Percentiles rank a stretch among this genome's conserved stretches.
phyloP scores from a whole-genome alignment of 164 flowering plant genomes.

The Paratinospora sagittata region DNA sequence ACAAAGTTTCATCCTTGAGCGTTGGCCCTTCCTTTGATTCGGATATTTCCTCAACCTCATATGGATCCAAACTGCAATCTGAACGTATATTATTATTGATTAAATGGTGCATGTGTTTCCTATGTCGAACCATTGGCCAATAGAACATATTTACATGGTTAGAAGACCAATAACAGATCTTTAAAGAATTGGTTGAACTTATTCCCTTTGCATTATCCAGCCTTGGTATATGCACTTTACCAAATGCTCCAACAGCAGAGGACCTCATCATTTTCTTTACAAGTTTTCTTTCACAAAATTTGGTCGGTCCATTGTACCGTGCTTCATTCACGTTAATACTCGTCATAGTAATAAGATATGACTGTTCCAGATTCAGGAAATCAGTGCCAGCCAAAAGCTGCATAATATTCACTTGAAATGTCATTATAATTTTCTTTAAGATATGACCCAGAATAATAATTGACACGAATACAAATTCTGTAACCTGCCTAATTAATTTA shows the following conservation, averaged over 20 bases:
- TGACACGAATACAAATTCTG: no score
- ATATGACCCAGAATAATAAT: background rate
- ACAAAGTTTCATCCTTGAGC: slow-evolving; percentile 19
- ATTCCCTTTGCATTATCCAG: slow-evolving; percentile 13
- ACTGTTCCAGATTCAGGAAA: background rate
- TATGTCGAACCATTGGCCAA: slow-evolving; percentile 14
- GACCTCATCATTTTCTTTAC: slow-evolving; percentile 6
- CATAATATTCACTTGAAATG: no score
- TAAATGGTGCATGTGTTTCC: slow-evolving; percentile 12
- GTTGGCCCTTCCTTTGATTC: slow-evolving; percentile 13
- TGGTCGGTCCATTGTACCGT: slow-evolving; percentile 1
- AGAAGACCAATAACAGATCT: slow-evolving; percentile 5
- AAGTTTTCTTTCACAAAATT: slow-evolving; percentile 1
- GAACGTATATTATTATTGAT: slow-evolving; percentile 22
- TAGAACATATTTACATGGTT: slow-evolving; percentile 6
- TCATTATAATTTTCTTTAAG: background rate
- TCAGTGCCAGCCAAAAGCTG: background rate
- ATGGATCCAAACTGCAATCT: slow-evolving; percentile 25
- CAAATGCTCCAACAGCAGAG: background rate
- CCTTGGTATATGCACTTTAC: background rate
- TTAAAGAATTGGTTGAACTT: slow-evolving; percentile 3
- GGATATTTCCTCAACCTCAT: slow-evolving; percentile 25
- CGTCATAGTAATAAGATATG: slow-evolving; percentile 20
- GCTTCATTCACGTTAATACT: slow-evolving; percentile 18
- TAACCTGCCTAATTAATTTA: no score